Conservation (phyloP, 139 green algal genomes). For the Gonium pectorale region DNA sequence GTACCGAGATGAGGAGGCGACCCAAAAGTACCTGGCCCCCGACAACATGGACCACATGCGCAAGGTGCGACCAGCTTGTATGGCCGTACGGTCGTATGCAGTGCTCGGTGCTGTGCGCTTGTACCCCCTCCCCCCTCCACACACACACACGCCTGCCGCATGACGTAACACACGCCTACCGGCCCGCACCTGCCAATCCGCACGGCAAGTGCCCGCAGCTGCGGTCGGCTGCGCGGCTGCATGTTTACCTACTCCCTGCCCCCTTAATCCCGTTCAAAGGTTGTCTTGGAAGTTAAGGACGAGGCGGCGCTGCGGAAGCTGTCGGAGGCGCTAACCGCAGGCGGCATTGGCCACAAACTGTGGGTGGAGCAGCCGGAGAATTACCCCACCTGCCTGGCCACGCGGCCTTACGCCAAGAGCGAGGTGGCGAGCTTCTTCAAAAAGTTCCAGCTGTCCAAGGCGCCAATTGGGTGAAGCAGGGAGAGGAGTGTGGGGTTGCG, state of each 20-base stretch:
- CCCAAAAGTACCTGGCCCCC: conserved; percentile 74
- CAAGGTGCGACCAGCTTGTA: conserved; percentile 85
- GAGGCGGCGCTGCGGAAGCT: conserved; percentile 86
- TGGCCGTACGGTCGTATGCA: not conserved
- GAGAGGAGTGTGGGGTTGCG: too few relatives aligned
- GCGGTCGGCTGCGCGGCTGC: too few relatives aligned
- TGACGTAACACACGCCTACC: too few relatives aligned
- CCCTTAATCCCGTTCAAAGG: conserved; percentile 62
- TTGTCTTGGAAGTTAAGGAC: conserved; percentile 93
- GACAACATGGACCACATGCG: conserved; percentile 92
- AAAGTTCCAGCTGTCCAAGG: conserved; percentile 92
- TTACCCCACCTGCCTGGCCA: conserved; percentile 91
- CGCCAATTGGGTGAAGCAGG: conserved; percentile 34
- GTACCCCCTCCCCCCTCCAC: not conserved
- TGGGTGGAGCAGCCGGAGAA: conserved; percentile 98
- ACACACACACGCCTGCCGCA: too few relatives aligned
- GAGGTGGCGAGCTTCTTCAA: conserved; percentile 81
- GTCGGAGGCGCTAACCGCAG: conserved; percentile 70
- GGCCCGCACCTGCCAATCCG: too few relatives aligned
- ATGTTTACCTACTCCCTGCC: too few relatives aligned
- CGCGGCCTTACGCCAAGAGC: conserved; percentile 82
- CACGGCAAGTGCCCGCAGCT: too few relatives aligned
- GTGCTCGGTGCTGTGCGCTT: not conserved
- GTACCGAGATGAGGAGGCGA: conserved; percentile 53
- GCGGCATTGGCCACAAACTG: conserved; percentile 87